phyloP scores from a whole-genome alignment of 768 basidiomycete species.

The Leccinum rimulosum region DNA sequence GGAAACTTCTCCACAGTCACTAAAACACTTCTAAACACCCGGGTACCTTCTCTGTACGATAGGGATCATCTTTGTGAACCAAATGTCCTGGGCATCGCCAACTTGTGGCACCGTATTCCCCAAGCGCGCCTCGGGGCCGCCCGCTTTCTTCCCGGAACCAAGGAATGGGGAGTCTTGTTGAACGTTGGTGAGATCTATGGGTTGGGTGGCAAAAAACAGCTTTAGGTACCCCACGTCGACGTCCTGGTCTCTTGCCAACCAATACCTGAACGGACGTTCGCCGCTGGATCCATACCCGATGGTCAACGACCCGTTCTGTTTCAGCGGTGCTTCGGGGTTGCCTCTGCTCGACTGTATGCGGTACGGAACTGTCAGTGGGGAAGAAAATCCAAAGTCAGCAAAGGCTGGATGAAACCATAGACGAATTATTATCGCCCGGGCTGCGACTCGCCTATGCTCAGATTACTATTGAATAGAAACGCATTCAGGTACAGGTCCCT shows the following conservation, averaged over 20 bases:
- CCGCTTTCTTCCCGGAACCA: not conserved
- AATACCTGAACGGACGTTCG: not conserved
- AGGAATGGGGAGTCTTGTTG: not conserved
- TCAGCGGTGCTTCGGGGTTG: conserved; percentile 8
- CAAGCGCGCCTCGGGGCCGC: not conserved
- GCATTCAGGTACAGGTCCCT: conserved; percentile 38
- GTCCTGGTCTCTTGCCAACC: not conserved
- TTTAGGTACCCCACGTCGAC: not conserved
- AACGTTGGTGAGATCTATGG: not conserved
- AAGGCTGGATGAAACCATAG: not conserved
- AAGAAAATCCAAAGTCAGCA: not conserved
- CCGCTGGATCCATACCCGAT: conserved; percentile 38
- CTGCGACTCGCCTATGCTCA: conserved; percentile 32
- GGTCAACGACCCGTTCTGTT: conserved; percentile 15
- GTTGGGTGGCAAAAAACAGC: not conserved
- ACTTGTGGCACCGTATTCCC: not conserved
- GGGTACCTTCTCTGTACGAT: conserved; percentile 16
- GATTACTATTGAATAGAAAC: conserved; percentile 42
- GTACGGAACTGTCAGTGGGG: conserved; percentile 5
- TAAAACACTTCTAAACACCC: not conserved
- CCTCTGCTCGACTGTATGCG: conserved; percentile 2
- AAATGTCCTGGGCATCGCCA: conserved; percentile 9
- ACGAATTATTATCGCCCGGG: not conserved
- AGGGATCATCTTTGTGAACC: conserved; percentile 21
- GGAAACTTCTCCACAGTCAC: not conserved